phyloP scores from a whole-genome alignment of 1,284 basidiomycete genomes.

The Pascua sp. region DNA sequence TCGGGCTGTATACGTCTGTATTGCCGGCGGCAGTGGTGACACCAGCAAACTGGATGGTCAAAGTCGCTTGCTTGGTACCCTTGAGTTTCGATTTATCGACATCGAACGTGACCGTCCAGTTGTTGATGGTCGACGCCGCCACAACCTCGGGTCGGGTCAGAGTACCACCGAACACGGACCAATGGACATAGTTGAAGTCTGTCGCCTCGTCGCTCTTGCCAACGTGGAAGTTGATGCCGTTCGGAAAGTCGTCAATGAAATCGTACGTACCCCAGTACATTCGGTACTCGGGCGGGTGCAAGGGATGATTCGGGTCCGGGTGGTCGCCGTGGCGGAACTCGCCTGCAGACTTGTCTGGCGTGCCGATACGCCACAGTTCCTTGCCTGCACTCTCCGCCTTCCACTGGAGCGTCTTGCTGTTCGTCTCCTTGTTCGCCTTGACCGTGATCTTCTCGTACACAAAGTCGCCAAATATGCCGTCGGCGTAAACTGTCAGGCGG shows the following conservation, averaged over 20 bases:
- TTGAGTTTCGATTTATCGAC: slow-evolving; percentile 8
- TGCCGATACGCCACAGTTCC: slow-evolving; percentile 38
- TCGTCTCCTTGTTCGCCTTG: slow-evolving; percentile 17
- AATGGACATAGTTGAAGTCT: slow-evolving; percentile 35
- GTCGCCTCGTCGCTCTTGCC: slow-evolving; percentile 21
- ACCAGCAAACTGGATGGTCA: slow-evolving; percentile 29
- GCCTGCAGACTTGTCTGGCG: slow-evolving; percentile 28
- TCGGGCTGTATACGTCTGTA: slow-evolving; percentile 22
- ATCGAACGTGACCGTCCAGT: slow-evolving; percentile 32
- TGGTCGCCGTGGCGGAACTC: slow-evolving; percentile 32
- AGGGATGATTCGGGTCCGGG: slow-evolving; percentile 19
- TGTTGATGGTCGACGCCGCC: slow-evolving; percentile 20
- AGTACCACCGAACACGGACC: slow-evolving; percentile 25
- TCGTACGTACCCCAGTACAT: slow-evolving; percentile 34
- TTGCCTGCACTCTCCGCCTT: slow-evolving; percentile 24
- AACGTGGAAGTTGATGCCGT: slow-evolving; percentile 30
- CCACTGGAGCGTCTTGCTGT: slow-evolving; percentile 20
- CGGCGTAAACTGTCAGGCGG: slow-evolving; percentile 37
- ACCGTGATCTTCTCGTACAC: slow-evolving; percentile 29
- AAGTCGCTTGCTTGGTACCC: slow-evolving; percentile 16
- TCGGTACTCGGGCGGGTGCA: slow-evolving; percentile 27
- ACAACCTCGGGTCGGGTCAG: slow-evolving; percentile 9
- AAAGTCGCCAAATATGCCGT: slow-evolving; percentile 37
- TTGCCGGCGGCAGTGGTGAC: slow-evolving; percentile 29
- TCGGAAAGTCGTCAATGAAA: slow-evolving; percentile 32